Conservation (phyloP, 2,329 filamentous ascomycete species). For the Penicillium frequentans region DNA sequence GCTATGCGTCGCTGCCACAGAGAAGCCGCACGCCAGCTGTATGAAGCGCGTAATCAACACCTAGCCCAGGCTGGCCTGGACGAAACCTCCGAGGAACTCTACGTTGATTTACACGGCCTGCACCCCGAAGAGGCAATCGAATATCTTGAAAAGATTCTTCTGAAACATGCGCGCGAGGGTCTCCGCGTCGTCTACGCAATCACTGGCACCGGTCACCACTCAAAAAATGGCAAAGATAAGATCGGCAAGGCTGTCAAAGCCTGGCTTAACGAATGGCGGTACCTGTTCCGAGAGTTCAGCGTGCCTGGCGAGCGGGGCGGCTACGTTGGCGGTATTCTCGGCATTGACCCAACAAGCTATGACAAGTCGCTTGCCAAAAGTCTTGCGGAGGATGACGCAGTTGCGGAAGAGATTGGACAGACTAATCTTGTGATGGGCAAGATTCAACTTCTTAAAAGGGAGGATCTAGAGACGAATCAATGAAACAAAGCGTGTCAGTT, state of each 20-base stretch:
- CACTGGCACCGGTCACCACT: slow-evolving; percentile 94
- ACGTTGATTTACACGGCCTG: slow-evolving; percentile 96
- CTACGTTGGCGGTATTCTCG: slow-evolving; percentile 65
- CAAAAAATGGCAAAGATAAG: slow-evolving; percentile 98
- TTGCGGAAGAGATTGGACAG: slow-evolving; percentile 22
- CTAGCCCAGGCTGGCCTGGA: slow-evolving; percentile 43
- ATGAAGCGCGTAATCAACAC: slow-evolving; percentile 87
- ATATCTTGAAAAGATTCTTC: slow-evolving; percentile 83
- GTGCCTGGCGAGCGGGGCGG: slow-evolving; percentile 91
- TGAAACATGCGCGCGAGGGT: slow-evolving; percentile 73
- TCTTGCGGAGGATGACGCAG: slow-evolving; percentile 22
- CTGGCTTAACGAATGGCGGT: slow-evolving; percentile 94
- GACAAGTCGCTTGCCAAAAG: slow-evolving; percentile 42
- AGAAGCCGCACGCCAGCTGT: slow-evolving; percentile 86
- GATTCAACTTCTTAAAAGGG: slow-evolving; percentile 47
- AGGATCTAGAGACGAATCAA: slow-evolving; percentile 37
- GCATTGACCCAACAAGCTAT: slow-evolving; percentile 63
- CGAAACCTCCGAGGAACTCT: slow-evolving; percentile 68
- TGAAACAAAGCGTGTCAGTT: slow-evolving; percentile 14
- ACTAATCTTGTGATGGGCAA: slow-evolving; percentile 41
- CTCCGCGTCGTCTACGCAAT: slow-evolving; percentile 85
- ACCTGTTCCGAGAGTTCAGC: slow-evolving; percentile 93
- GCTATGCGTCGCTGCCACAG: slow-evolving; percentile 96
- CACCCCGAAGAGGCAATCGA: slow-evolving; percentile 96
- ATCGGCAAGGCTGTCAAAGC: slow-evolving; percentile 89